Evolutionary conservation across 139 green algal species (phyloP).

Genomic region (Chlorella ohadii): DNA sequence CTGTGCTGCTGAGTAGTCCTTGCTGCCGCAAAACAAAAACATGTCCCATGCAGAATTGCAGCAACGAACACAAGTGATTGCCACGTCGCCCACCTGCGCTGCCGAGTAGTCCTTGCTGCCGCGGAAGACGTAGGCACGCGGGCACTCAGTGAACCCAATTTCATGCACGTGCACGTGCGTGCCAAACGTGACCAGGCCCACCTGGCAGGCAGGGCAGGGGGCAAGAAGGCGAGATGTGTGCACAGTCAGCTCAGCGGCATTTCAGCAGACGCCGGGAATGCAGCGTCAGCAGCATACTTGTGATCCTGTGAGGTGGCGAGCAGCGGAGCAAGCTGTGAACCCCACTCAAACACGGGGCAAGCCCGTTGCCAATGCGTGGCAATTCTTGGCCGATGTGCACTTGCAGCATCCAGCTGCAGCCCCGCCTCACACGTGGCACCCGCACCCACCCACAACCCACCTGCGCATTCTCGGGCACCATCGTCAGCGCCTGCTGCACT

Average conservation of each 20-base stretch:
- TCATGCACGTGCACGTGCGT: constrained; percentile 98
- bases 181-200: constrained; percentile 96
- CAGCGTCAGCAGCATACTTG: no score
- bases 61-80: not conserved
- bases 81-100: constrained; percentile 44
- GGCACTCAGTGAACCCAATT: constrained; percentile 91
- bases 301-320: no score
- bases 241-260: no score
- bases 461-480: constrained; percentile 52
- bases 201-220: constrained; percentile 44
- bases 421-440: no score
- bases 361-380: no score
- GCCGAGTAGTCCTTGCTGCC: constrained; percentile 91
- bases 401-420: not conserved
- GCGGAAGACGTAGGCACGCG: constrained; percentile 94
- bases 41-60: not conserved
- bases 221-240: not conserved
- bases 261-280: no score
- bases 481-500: constrained; percentile 79
- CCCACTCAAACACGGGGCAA: no score
- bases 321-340: no score
- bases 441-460: no score
- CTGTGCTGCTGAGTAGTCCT: no score
- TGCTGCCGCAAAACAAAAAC: no score
- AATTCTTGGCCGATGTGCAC: no score